Conservation (phyloP, 768 basidiomycete genomes). For the Holtermanniella nyarrowii region DNA sequence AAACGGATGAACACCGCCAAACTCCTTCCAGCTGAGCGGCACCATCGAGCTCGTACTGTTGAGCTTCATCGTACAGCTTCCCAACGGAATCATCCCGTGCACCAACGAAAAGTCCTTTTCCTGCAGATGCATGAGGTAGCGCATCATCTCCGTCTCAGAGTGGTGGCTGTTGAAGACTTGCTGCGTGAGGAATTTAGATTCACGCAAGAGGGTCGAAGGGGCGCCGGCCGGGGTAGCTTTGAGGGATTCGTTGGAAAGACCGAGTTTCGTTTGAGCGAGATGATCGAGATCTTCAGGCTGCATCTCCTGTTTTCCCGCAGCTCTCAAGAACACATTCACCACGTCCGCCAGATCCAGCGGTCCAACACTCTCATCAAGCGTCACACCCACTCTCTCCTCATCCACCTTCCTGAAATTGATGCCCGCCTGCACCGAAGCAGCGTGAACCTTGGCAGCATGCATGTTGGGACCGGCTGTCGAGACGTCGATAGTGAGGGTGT, state of each 20-base stretch:
- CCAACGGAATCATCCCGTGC: constrained; percentile 91
- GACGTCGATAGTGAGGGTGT: constrained; percentile 64
- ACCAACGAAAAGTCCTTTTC: constrained; percentile 89
- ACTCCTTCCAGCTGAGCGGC: constrained; percentile 89
- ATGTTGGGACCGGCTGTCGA: constrained; percentile 49
- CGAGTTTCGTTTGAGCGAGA: constrained; percentile 44
- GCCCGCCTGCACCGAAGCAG: constrained; percentile 52
- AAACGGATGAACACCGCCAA: constrained; percentile 82
- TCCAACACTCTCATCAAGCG: constrained; percentile 81
- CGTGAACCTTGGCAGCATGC: constrained; percentile 52
- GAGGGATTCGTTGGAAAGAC: constrained; percentile 42
- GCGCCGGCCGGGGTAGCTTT: constrained; percentile 47
- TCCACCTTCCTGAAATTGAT: constrained; percentile 79
- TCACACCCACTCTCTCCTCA: constrained; percentile 66
- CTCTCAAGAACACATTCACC: constrained; percentile 68
- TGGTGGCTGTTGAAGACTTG: constrained; percentile 93
- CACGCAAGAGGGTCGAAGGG: constrained; percentile 36
- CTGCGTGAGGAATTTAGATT: constrained; percentile 65
- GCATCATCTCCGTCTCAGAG: constrained; percentile 96
- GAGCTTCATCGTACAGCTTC: constrained; percentile 95
- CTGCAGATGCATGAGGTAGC: constrained; percentile 87
- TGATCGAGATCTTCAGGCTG: constrained; percentile 34
- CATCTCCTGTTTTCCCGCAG: constrained; percentile 39
- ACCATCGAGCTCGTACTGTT: constrained; percentile 98
- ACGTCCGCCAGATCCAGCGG: constrained; percentile 64